These are phyloP conservation scores for Calycina herbarum DNA, from an alignment of 2,329 filamentous ascomycete species.

Conservation along the genomic window DNA sequence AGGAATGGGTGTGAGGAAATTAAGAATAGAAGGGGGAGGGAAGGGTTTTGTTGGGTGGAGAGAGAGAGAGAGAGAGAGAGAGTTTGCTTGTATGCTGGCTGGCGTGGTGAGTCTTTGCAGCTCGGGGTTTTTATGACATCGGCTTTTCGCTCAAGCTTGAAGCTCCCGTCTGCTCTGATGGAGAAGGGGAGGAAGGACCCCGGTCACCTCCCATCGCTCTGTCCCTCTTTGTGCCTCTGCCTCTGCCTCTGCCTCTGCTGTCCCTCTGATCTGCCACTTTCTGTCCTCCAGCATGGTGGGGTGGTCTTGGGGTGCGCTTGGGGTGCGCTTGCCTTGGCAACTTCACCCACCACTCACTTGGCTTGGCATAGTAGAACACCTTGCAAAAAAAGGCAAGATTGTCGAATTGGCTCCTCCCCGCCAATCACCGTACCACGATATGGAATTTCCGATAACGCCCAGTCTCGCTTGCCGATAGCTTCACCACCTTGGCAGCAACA, in stretches of 20 bases:
- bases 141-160: conserved; percentile 1
- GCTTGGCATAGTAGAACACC: background rate
- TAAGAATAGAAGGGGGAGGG: background rate
- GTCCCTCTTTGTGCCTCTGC: background rate
- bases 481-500: conserved; percentile 2
- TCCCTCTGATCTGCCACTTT: background rate
- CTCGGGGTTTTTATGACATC: conserved; percentile 1
- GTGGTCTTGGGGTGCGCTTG: background rate
- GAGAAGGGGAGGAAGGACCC: background rate
- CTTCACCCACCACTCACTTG: background rate
- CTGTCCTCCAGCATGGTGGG: background rate
- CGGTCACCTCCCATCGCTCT: background rate
- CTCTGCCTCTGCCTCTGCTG: background rate
- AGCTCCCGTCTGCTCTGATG: background rate
- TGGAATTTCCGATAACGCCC: background rate
- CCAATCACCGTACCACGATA: conserved; percentile 12
- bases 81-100: background rate
- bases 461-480: background rate
- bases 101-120: background rate
- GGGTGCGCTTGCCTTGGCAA: background rate
- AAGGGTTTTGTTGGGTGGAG: background rate
- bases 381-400: background rate
- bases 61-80: no score
- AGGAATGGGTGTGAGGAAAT: background rate
- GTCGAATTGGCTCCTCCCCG: background rate